These are phyloP conservation scores for Scedosporium aurantiacum DNA, from an alignment of 2,329 filamentous ascomycete species.

Conservation along the genomic window DNA sequence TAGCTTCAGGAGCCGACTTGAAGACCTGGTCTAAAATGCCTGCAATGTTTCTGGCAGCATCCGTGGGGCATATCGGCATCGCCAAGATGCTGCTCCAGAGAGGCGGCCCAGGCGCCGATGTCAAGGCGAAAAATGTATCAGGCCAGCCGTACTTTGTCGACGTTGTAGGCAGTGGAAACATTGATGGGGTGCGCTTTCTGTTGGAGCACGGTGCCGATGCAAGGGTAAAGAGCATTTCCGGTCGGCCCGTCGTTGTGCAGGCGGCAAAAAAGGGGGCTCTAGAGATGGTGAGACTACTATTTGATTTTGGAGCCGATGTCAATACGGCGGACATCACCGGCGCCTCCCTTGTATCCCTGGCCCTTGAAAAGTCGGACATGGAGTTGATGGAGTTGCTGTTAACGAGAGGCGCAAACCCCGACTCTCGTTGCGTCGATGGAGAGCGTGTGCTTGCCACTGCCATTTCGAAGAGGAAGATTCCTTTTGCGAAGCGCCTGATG, in stretches of 20 bases:
- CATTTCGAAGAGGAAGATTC: constrained; percentile 17
- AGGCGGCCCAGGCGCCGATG: constrained; percentile 16
- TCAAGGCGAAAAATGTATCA: constrained; percentile 18
- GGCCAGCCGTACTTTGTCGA: constrained; percentile 21
- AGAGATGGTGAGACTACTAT: not conserved
- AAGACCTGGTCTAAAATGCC: constrained; percentile 9
- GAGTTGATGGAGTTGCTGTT: constrained; percentile 24
- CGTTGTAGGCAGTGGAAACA: constrained; percentile 13
- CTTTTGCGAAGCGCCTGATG: constrained; percentile 21
- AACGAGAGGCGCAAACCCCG: constrained; percentile 21
- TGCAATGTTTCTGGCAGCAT: constrained; percentile 8
- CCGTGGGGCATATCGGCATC: constrained; percentile 18
- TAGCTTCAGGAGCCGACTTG: constrained; percentile 20
- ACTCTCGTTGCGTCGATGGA: constrained; percentile 19
- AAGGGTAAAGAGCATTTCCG: constrained; percentile 15
- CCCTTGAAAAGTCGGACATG: constrained; percentile 14
- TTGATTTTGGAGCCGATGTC: constrained; percentile 7
- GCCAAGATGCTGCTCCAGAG: constrained; percentile 18
- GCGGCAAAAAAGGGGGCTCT: constrained; percentile 15
- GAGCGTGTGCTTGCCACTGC: constrained; percentile 14
- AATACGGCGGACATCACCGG: constrained; percentile 9
- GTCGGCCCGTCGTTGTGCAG: constrained; percentile 17
- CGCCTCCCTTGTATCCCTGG: constrained; percentile 18
- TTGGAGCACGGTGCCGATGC: constrained; percentile 20
- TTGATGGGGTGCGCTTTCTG: constrained; percentile 18